Percentiles rank a stretch among this genome's conserved stretches.
Evolutionary conservation across 2,329 filamentous ascomycete genomes (phyloP).

Genomic region (Botrytis deweyae): DNA sequence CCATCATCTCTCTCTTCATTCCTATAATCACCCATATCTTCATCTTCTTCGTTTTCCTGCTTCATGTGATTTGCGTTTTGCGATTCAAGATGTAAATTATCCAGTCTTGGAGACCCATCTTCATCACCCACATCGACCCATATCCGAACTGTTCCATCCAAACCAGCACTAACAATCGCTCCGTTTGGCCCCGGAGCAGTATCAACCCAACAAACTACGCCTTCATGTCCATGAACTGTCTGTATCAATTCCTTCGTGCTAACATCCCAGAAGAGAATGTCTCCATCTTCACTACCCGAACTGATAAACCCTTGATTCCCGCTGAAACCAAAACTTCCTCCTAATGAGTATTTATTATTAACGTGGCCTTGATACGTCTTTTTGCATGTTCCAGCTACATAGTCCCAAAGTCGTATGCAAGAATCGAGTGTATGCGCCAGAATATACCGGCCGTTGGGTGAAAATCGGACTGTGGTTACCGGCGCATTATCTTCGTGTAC

Average conservation of each 20-base stretch:
- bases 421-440: constrained; percentile 90
- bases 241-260: constrained; percentile 81
- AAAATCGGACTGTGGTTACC: constrained; percentile 86
- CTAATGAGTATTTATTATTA: constrained; percentile 83
- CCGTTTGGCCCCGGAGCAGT: constrained; percentile 53
- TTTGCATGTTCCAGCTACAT: constrained; percentile 83
- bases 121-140: constrained; percentile 51
- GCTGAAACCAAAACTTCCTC: constrained; percentile 76
- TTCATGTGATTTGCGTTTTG: constrained; percentile 12
- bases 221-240: constrained; percentile 53
- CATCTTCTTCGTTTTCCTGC: constrained; percentile 24
- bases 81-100: constrained; percentile 26
- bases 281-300: constrained; percentile 84
- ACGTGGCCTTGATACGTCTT: constrained; percentile 96
- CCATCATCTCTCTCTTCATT: constrained; percentile 21
- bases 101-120: constrained; percentile 23
- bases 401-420: constrained; percentile 91
- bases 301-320: constrained; percentile 62
- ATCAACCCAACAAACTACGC: constrained; percentile 67
- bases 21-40: constrained; percentile 22
- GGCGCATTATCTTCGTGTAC: constrained; percentile 95
- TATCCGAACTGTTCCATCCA: constrained; percentile 61
- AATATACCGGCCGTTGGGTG: constrained; percentile 90
- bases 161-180: constrained; percentile 58
- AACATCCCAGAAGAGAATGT: constrained; percentile 87